Conservation (phyloP, 257 asterid genomes). For the Anisodus tanguticus region DNA sequence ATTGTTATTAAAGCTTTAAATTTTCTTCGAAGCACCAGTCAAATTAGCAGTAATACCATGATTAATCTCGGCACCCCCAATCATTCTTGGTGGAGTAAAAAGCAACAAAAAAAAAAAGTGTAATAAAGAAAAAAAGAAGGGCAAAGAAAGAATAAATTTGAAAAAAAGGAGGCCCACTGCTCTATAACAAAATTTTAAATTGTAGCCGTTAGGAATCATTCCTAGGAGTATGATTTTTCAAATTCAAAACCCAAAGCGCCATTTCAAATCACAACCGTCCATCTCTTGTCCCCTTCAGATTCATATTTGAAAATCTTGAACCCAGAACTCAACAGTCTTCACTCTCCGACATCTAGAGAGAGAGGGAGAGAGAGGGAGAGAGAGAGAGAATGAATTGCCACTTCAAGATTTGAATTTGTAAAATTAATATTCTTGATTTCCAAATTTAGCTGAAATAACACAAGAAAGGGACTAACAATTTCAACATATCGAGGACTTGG, state of each 20-base stretch:
- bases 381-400: conserved; percentile 27
- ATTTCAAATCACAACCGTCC: conserved; percentile 55
- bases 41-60: neutral
- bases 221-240: neutral
- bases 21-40: neutral
- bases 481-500: conserved; percentile 59
- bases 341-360: neutral
- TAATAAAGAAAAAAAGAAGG: conserved; percentile 12
- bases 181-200: conserved; percentile 31
- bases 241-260: conserved; percentile 50
- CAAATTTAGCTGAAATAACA: conserved; percentile 8
- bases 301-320: conserved; percentile 23
- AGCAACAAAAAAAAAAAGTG: neutral
- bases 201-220: conserved; percentile 52
- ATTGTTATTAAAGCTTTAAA: too few relatives aligned
- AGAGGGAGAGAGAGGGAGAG: conserved; percentile 8
- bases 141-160: neutral
- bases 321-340: conserved; percentile 25
- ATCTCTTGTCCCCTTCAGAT: conserved; percentile 28
- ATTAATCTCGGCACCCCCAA: neutral
- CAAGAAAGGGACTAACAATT: conserved; percentile 43
- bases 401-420: conserved; percentile 26
- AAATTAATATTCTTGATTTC: conserved; percentile 29
- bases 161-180: neutral
- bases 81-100: neutral